Evolutionary conservation across 2,329 filamentous ascomycete species (phyloP).

Genomic region (Sordariomycetes sp.): DNA sequence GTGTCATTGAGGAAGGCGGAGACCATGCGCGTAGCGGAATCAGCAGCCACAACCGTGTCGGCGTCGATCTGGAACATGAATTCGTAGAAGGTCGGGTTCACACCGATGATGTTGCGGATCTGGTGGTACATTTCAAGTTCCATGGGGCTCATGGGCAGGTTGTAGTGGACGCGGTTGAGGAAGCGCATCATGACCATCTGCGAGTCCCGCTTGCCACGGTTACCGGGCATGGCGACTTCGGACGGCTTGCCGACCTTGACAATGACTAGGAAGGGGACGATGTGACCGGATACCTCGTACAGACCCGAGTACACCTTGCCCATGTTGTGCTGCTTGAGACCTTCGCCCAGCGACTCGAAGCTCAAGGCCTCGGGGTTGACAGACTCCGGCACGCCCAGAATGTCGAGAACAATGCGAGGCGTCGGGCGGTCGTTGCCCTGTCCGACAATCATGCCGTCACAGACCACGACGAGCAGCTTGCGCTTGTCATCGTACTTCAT

Average conservation of each 20-base stretch:
- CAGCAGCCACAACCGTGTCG: slow-evolving; percentile 83
- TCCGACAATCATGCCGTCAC: slow-evolving; percentile 98
- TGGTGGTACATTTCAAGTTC: slow-evolving; percentile 98
- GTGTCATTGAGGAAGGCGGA: slow-evolving; percentile 85
- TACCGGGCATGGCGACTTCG: slow-evolving; percentile 86
- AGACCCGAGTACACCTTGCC: slow-evolving; percentile 96
- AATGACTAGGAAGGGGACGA: slow-evolving; percentile 91
- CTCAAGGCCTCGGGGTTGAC: slow-evolving; percentile 92
- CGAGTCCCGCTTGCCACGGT: slow-evolving; percentile 97
- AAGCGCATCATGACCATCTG: slow-evolving; percentile 99
- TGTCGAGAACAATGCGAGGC: slow-evolving; percentile 90
- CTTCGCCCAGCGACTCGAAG: slow-evolving; percentile 93
- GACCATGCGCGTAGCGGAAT: slow-evolving; percentile 86
- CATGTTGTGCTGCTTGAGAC: slow-evolving; percentile 98
- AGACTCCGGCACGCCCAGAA: slow-evolving; percentile 84
- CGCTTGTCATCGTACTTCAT: slow-evolving; percentile 98
- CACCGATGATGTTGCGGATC: slow-evolving; percentile 95
- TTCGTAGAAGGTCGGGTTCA: slow-evolving; percentile 97
- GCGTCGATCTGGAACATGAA: slow-evolving; percentile 94
- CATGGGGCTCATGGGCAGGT: slow-evolving; percentile 86
- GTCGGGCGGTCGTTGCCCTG: slow-evolving; percentile 95
- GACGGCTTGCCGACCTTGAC: slow-evolving; percentile 98
- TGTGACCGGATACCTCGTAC: slow-evolving; percentile 95
- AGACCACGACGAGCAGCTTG: slow-evolving; percentile 84
- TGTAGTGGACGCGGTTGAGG: slow-evolving; percentile 98